These are phyloP conservation scores for Hypoxylon sp. DNA, from an alignment of 2,329 filamentous ascomycete species.

Conservation along the genomic window DNA sequence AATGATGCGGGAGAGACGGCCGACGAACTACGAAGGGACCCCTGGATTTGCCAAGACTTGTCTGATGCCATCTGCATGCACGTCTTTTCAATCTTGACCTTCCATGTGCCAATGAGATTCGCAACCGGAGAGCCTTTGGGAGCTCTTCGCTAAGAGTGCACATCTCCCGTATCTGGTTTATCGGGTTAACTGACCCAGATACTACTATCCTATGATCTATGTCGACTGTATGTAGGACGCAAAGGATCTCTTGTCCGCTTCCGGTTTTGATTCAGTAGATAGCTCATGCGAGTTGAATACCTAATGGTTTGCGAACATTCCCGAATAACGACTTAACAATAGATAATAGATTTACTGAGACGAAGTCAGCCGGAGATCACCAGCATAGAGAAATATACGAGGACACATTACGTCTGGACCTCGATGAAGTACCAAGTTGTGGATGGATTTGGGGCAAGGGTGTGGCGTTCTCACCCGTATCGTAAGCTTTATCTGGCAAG, in stretches of 20 bases:
- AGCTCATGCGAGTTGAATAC: background rate
- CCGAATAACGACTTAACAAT: background rate
- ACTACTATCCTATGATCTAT: constrained; percentile 14
- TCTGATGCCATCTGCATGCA: constrained; percentile 30
- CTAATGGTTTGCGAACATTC: background rate
- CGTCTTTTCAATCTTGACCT: constrained; percentile 22
- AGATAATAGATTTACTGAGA: background rate
- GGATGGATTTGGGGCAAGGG: background rate
- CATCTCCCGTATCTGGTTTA: constrained; percentile 30
- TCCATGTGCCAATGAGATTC: constrained; percentile 40
- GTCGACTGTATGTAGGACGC: constrained; percentile 1
- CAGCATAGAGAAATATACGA: background rate
- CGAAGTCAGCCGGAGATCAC: background rate
- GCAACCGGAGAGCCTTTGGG: constrained; percentile 5
- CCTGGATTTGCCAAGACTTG: constrained; percentile 31
- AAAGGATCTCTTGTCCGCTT: background rate
- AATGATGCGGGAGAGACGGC: background rate
- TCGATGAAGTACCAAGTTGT: background rate
- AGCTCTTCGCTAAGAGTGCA: constrained; percentile 24
- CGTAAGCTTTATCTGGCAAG: background rate
- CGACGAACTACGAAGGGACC: constrained; percentile 9
- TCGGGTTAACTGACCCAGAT: constrained; percentile 26
- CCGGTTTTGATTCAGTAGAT: background rate
- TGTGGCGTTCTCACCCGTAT: background rate
- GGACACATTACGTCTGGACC: background rate